phyloP scores from a whole-genome alignment of 2,329 filamentous ascomycete genomes.

The Hypoxylon sp. region DNA sequence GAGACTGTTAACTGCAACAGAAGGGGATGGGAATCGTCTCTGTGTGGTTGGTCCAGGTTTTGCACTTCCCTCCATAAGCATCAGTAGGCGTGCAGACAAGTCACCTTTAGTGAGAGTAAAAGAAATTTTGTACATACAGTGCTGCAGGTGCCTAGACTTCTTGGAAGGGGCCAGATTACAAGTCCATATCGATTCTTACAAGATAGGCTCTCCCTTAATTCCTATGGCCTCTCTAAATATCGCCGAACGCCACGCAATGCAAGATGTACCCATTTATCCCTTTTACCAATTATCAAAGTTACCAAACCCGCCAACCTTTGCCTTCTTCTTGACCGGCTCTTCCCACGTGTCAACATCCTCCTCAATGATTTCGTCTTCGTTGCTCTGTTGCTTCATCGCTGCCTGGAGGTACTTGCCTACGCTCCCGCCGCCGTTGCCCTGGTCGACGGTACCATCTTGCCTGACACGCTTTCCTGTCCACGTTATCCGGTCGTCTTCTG shows the following conservation, averaged over 20 bases:
- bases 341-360: slow-evolving; percentile 75
- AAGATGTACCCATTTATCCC: slow-evolving; percentile 39
- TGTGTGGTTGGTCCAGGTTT: background rate
- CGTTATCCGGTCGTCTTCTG: slow-evolving; percentile 89
- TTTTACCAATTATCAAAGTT: slow-evolving; percentile 93
- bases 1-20: background rate
- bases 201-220: background rate
- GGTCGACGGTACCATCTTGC: slow-evolving; percentile 72
- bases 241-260: slow-evolving; percentile 45
- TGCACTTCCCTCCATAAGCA: background rate
- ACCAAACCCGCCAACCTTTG: slow-evolving; percentile 85
- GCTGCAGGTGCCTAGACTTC: background rate
- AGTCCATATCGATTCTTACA: background rate
- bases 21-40: too few relatives aligned
- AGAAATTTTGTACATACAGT: background rate
- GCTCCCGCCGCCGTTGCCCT: slow-evolving; percentile 59
- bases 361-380: slow-evolving; percentile 73
- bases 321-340: slow-evolving; percentile 85
- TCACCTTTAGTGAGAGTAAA: background rate
- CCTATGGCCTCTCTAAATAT: slow-evolving; percentile 39
- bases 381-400: slow-evolving; percentile 58
- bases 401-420: slow-evolving; percentile 89
- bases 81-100: background rate
- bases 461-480: slow-evolving; percentile 96
- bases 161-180: background rate